Conservation (phyloP, 208 protist genomes). For the Crithidia bombi region DNA sequence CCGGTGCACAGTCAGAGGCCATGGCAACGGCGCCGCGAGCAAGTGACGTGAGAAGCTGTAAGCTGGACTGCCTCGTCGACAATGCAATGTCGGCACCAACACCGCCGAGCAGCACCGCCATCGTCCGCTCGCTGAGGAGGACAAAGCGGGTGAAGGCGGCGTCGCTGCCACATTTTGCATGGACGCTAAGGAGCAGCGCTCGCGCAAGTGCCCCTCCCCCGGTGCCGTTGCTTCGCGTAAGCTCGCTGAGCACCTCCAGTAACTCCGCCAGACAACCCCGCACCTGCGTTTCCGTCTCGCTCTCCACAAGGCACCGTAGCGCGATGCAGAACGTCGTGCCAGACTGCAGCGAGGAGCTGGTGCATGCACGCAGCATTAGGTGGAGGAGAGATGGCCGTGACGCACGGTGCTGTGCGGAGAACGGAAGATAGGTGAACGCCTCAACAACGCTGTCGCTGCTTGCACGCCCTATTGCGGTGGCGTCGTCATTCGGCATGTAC, state of each 20-base stretch:
- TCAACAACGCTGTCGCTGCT: constrained; percentile 12
- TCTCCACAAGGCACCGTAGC: constrained; percentile 25
- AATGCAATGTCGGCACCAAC: constrained; percentile 7
- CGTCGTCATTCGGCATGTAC: constrained; percentile 3
- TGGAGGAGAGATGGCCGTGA: constrained; percentile 22
- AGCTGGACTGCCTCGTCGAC: constrained; percentile 26
- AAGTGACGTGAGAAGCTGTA: constrained; percentile 35
- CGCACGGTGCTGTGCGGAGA: constrained; percentile 16
- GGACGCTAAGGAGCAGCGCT: constrained; percentile 26
- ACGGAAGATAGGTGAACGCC: constrained; percentile 36
- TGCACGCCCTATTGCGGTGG: not conserved
- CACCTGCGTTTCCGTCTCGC: constrained; percentile 27
- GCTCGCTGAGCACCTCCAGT: constrained; percentile 13
- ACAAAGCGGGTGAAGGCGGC: constrained; percentile 17
- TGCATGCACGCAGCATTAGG: constrained; percentile 7
- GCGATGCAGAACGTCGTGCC: constrained; percentile 11
- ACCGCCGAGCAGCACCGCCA: constrained; percentile 30
- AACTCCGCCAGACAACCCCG: constrained; percentile 12
- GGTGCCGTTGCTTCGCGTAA: not conserved
- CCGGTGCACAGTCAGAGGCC: not conserved
- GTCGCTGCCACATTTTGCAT: constrained; percentile 16
- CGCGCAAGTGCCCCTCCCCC: constrained; percentile 14
- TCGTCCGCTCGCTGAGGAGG: constrained; percentile 7
- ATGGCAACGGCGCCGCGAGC: constrained; percentile 8
- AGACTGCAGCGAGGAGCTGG: not conserved